Conservation (phyloP, 2,329 filamentous ascomycete species). For the Penicillium sclerotiorum region DNA sequence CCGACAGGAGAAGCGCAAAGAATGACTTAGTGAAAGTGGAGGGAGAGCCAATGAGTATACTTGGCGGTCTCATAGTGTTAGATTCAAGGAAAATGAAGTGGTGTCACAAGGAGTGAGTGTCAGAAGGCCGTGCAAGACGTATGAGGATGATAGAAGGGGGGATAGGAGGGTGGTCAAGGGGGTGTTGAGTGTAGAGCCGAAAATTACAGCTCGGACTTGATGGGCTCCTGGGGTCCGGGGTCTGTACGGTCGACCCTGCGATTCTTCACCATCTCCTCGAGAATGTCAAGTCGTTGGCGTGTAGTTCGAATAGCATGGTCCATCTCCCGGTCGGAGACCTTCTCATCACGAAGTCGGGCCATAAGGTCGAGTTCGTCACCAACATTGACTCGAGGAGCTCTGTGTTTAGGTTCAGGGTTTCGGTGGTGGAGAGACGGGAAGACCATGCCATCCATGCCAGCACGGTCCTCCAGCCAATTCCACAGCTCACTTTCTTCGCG, state of each 20-base stretch:
- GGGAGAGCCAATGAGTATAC: too few species aligned
- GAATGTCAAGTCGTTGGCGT: conserved; percentile 75
- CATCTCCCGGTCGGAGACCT: conserved; percentile 73
- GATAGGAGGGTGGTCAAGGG: background rate
- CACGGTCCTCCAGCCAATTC: conserved; percentile 89
- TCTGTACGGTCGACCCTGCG: conserved; percentile 49
- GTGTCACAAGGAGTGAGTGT: too few species aligned
- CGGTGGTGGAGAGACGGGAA: conserved; percentile 36
- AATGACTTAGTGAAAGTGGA: background rate
- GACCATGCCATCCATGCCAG: conserved; percentile 65
- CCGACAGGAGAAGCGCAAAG: background rate
- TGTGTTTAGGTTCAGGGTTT: conserved; percentile 42
- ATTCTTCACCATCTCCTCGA: conserved; percentile 72
- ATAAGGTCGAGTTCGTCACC: conserved; percentile 52
- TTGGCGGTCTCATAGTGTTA: too few species aligned
- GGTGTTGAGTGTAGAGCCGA: background rate
- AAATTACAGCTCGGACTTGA: conserved; percentile 28
- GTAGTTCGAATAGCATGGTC: conserved; percentile 81
- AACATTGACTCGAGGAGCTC: conserved; percentile 46
- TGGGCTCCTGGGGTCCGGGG: conserved; percentile 18
- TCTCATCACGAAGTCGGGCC: conserved; percentile 62
- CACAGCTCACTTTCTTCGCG: conserved; percentile 85
- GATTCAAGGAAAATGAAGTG: too few species aligned
- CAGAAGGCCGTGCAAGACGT: too few species aligned
- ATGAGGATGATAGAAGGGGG: background rate